A percentile compares a stretch with the other conserved stretches of the same genome.
phyloP scores from a whole-genome alignment of 2,329 filamentous ascomycete species.

The Arthrinium phaeospermum region DNA sequence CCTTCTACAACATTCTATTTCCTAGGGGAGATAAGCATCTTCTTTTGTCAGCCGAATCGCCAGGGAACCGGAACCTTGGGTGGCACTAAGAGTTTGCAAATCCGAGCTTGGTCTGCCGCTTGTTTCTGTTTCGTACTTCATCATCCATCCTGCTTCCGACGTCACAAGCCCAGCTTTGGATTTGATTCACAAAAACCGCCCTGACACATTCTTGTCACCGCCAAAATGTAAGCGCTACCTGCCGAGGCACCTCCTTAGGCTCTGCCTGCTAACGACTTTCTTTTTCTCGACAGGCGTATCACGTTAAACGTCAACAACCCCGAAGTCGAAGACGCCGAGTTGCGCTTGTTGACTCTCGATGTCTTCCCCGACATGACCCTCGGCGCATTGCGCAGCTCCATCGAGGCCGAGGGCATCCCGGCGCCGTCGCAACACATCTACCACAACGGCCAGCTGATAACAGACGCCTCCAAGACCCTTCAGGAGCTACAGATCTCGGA shows the following conservation, averaged over 20 bases:
- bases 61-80: background rate
- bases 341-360: slow-evolving; percentile 68
- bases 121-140: slow-evolving; percentile 9
- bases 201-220: slow-evolving; percentile 15
- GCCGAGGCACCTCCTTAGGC: background rate
- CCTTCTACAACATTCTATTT: slow-evolving; percentile 16
- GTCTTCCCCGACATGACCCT: slow-evolving; percentile 75
- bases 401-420: slow-evolving; percentile 82
- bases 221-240: slow-evolving; percentile 19
- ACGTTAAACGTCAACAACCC: slow-evolving; percentile 75
- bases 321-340: slow-evolving; percentile 64
- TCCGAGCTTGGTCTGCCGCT: slow-evolving; percentile 6
- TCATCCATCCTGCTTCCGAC: slow-evolving; percentile 6
- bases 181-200: slow-evolving; percentile 9
- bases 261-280: background rate
- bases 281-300: slow-evolving; percentile 63
- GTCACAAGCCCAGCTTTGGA: slow-evolving; percentile 12
- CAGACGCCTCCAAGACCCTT: slow-evolving; percentile 79
- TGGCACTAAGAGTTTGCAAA: slow-evolving; percentile 1
- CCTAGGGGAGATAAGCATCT: slow-evolving; percentile 2
- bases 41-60: slow-evolving; percentile 14
- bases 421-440: slow-evolving; percentile 81
- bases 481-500: slow-evolving; percentile 81
- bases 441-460: slow-evolving; percentile 84
- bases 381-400: slow-evolving; percentile 83